Conservation (phyloP, 73 alveolate species). For the Durusdinium trenchii region DNA sequence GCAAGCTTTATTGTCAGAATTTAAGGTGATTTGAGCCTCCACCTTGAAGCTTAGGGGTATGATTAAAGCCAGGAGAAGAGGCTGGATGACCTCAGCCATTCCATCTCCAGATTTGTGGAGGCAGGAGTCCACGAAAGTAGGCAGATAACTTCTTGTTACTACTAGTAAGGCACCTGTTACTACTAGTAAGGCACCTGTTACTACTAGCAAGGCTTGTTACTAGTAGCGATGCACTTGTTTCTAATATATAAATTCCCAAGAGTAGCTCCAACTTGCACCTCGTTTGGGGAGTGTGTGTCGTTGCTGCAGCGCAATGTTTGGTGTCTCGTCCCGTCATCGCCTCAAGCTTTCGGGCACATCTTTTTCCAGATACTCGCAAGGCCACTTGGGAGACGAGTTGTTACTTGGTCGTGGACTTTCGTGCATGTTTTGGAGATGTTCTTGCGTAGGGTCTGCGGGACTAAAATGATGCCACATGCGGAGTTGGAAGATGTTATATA, state of each 20-base stretch:
- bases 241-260: not conserved
- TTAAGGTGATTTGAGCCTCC: no score
- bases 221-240: not conserved
- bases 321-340: not conserved
- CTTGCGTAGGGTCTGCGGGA: no score
- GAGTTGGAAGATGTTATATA: no score
- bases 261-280: not conserved
- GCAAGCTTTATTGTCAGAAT: no score
- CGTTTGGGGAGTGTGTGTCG: not conserved
- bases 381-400: no score
- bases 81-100: slow-evolving; percentile 50
- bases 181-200: not conserved
- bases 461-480: no score
- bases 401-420: no score
- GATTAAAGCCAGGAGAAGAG: slow-evolving; percentile 55
- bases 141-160: not conserved
- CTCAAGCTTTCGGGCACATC: no score
- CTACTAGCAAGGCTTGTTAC: not conserved
- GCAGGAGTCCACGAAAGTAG: not conserved
- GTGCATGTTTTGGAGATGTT: no score
- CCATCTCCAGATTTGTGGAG: slow-evolving; percentile 72
- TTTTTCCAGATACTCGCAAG: no score
- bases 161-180: no score
- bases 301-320: not conserved
- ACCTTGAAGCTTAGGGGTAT: no score